Evolutionary conservation across 1,284 basidiomycete species (phyloP).

Genomic region (Psilocybe mexicana): DNA sequence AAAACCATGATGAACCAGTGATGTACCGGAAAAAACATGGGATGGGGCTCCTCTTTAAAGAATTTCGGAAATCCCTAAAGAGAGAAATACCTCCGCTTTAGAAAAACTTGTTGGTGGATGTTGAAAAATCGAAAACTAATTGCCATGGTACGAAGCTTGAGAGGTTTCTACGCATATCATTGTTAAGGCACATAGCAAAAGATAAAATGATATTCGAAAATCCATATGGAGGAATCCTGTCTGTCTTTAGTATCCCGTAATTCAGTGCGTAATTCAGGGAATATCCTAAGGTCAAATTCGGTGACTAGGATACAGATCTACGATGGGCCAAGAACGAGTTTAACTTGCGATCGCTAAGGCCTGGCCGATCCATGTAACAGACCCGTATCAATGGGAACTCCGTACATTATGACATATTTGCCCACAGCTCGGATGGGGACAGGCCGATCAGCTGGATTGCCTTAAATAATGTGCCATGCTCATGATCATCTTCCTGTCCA

Average conservation of each 20-base stretch:
- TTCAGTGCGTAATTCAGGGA: slow-evolving; percentile 10
- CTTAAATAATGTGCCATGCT: slow-evolving; percentile 1
- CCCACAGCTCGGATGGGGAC: slow-evolving; percentile 2
- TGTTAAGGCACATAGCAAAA: slow-evolving; percentile 30
- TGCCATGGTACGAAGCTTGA: slow-evolving; percentile 33
- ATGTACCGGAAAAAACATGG: slow-evolving; percentile 29
- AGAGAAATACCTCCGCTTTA: slow-evolving; percentile 23
- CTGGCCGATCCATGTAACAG: slow-evolving; percentile 13
- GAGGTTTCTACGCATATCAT: slow-evolving; percentile 28
- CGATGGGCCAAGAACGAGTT: slow-evolving; percentile 14
- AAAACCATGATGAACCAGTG: slow-evolving; percentile 47
- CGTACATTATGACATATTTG: slow-evolving; percentile 6
- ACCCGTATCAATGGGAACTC: slow-evolving; percentile 22
- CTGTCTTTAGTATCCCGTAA: slow-evolving; percentile 15
- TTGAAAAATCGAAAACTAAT: slow-evolving; percentile 14
- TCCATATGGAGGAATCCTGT: slow-evolving; percentile 21
- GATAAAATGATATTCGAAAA: slow-evolving; percentile 12
- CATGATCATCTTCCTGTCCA: slow-evolving; percentile 14
- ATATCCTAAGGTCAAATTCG: slow-evolving; percentile 19
- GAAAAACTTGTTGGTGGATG: slow-evolving; percentile 17
- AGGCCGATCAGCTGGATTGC: slow-evolving; percentile 14
- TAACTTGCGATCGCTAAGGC: slow-evolving; percentile 16
- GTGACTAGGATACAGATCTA: slow-evolving; percentile 30
- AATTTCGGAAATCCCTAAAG: slow-evolving; percentile 21
- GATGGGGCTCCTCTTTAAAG: slow-evolving; percentile 37